Evolutionary conservation across 148 eudicot species (phyloP), one percentile per base, ranked within the genome.

Genomic region (Gaultheria prostrata): DNA sequence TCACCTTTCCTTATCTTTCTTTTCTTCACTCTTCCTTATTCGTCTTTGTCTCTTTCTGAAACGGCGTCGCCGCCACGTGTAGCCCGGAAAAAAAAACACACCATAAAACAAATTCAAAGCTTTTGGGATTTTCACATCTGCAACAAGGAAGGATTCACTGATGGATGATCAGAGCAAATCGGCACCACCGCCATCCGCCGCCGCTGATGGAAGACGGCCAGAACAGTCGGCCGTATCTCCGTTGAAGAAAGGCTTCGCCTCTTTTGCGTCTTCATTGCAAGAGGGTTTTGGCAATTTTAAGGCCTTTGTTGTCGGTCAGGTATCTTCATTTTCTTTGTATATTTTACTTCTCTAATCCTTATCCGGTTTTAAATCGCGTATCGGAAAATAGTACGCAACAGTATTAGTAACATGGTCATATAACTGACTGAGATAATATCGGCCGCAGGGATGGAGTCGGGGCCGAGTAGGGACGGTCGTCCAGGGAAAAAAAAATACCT

Each of bases 241-340:
- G 30, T n/a, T 90, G 26, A 88, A 84, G 77, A 88, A 69, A 24
- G 85, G 82, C 2, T 88, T 83, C 30, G 74, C 89, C 6, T 76
- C 84, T 8, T 72, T 79, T 26, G 12, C 73, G 5, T 85, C 84
- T 45, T 86, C 91, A 1, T 7, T 88, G 1, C 89, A 88, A 85
- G 81, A 92, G 87, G 78, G 87, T 24, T 65, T 90, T 65, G 72
- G 85, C 32, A 88, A 90, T 61, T 39, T 86, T 20, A 88, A 92
- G 87, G 93, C 94, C 48, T 49, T 77, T 48, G 1, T 90, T 35
- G 83, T 88, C 11, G 91, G 93, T 73, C 89, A 84, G 91, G 93
- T 88, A 87, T 12, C 7, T 76, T 1, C 2, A 0, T 26, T 65
- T 26, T 30, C 39, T 18, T 30, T 67, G 17, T 30, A 30, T 61